Conservation (phyloP, 2,329 filamentous ascomycete genomes). For the Emmonsiellopsis sp. region DNA sequence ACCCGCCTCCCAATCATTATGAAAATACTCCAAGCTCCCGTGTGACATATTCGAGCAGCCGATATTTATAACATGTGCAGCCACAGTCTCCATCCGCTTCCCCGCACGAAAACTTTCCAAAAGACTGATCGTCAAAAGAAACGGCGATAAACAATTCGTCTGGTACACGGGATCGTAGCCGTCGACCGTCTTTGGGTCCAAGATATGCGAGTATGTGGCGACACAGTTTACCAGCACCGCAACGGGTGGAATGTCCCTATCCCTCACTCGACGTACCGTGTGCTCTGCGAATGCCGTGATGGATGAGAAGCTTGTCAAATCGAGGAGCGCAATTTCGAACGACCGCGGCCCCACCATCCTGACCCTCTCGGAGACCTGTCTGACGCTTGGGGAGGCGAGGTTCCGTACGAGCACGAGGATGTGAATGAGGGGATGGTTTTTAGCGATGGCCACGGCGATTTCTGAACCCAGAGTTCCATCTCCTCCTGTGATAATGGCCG, state of each 20-base stretch:
- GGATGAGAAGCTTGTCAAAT: conserved; percentile 25
- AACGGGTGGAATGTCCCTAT: conserved; percentile 27
- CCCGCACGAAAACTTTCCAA: conserved; percentile 29
- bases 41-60: conserved; percentile 25
- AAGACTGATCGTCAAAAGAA: conserved; percentile 26
- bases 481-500: conserved; percentile 29
- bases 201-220: conserved; percentile 24
- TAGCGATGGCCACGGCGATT: conserved; percentile 27
- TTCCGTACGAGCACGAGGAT: conserved; percentile 24
- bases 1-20: conserved; percentile 11
- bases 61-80: conserved; percentile 28
- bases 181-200: conserved; percentile 23
- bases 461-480: conserved; percentile 28
- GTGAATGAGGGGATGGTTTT: conserved; percentile 28
- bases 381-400: conserved; percentile 22
- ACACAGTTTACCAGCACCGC: conserved; percentile 25
- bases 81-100: conserved; percentile 21
- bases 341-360: conserved; percentile 26
- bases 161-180: conserved; percentile 30
- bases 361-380: conserved; percentile 19
- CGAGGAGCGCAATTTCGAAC: conserved; percentile 22
- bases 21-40: conserved; percentile 26
- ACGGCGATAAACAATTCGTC: conserved; percentile 28
- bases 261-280: conserved; percentile 25
- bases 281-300: conserved; percentile 22